Evolutionary conservation across 805 yeast species (phyloP).

Genomic region (Myxozyma neotropica): DNA sequence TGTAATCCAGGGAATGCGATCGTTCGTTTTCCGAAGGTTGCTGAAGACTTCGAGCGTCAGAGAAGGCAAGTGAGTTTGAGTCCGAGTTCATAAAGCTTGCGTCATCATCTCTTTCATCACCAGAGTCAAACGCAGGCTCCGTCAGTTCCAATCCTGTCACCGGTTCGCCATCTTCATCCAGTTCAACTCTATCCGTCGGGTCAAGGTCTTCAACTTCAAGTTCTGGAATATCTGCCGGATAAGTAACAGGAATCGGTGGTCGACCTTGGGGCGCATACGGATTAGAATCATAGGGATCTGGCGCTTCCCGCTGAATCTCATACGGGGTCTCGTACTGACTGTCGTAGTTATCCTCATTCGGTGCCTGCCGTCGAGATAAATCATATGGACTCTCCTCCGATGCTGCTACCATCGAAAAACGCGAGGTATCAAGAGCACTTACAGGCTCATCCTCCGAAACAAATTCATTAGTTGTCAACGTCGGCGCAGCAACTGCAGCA

Average conservation of each 20-base stretch:
- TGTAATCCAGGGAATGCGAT: not conserved
- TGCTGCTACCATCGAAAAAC: not conserved
- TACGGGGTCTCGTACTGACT: not conserved
- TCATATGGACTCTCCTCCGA: not conserved
- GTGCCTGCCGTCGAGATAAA: not conserved
- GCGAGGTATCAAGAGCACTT: not conserved
- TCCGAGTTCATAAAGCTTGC: not conserved
- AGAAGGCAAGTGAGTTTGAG: not conserved
- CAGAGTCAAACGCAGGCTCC: not conserved
- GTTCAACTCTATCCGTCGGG: not conserved
- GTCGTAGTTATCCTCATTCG: not conserved
- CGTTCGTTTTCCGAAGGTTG: not conserved
- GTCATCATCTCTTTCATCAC: not conserved
- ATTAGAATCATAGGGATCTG: not conserved
- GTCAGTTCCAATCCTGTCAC: not conserved
- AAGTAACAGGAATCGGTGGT: constrained; percentile 1
- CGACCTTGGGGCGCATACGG: not conserved
- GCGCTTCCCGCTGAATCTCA: not conserved
- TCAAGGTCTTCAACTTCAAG: not conserved
- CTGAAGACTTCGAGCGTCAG: constrained; percentile 5
- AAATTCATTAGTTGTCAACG: not conserved
- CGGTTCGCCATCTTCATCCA: not conserved
- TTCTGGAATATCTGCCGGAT: not conserved
- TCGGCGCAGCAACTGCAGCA: not conserved
- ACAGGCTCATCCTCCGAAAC: not conserved